Base-by-base conservation (phyloP, 1,284 basidiomycete genomes). In the Inonotus obliquus region DNA sequence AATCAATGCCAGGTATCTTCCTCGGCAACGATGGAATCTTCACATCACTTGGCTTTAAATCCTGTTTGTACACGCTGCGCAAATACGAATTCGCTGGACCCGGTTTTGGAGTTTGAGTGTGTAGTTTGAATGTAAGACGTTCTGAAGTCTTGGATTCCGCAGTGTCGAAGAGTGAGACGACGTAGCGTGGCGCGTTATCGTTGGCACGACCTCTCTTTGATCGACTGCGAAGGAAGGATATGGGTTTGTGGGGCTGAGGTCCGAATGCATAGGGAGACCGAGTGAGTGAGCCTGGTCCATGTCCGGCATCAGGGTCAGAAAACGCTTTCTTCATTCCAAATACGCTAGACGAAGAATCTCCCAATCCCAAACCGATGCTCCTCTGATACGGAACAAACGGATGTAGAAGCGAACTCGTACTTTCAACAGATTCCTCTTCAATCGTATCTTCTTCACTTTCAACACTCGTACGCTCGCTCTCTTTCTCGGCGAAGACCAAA, bases 231-330 rank as follows among this genome's bases (percentile, higher is more conserved):
- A 57, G 37, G 32, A 61, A 39, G 23, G 39, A 41, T 17, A 54
- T n/a, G 35, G 60, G 47, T 17, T 44, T 21, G 11, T 7, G 23
- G 37, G 54, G 29, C 14, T 13, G 32, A 27, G 55, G 17, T 17
- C 25, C 19, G n/a, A 35, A 7, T 2, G 45, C 41, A 37, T 44
- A 57, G 19, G 27, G 53, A 32, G 21, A 27, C 17, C 11, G 53
- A 4, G 19, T 23, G 41, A 17, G 41, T 44, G n/a, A 32, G 9
- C 32, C 32, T 9, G 32, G 7, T 11, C 53, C 54, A 35, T 61
- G 60, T 13, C 60, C 60, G 4, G 60, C 60, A 23, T 61, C 54
- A 14, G 60, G 60, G 44, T 61, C 60, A 10, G 60, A 61, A 4
- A 48, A 32, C 3, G 60, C 44, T 38, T 61, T 61, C 48, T 37